Evolutionary conservation across 2,329 filamentous ascomycete species (phyloP).

Genomic region (Clonostachys chloroleuca): DNA sequence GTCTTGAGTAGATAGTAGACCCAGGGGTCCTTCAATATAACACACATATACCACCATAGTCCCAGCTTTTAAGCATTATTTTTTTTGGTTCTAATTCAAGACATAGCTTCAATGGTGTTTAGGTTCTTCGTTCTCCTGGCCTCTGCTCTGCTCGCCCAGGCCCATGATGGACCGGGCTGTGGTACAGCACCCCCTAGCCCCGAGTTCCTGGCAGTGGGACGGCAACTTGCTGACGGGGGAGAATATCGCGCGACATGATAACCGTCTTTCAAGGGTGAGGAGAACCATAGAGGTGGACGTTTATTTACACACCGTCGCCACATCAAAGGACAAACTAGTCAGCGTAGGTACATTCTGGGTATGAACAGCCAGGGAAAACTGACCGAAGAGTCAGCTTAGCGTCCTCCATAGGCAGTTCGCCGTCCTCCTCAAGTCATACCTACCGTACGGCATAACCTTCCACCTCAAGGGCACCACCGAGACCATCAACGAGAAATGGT

Average conservation of each 20-base stretch:
- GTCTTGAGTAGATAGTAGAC: no score
- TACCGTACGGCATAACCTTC: conserved; percentile 12
- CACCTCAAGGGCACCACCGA: conserved; percentile 15
- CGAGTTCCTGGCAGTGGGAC: neutral
- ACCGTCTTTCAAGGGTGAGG: conserved; percentile 5
- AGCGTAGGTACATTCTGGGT: neutral
- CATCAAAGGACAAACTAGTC: neutral
- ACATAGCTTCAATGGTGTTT: conserved; percentile 2
- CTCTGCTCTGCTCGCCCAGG: conserved; percentile 1
- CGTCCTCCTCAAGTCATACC: conserved; percentile 15
- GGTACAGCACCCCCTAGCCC: conserved; percentile 1
- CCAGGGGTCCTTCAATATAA: no score
- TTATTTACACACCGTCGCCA: conserved; percentile 4
- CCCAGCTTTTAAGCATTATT: no score
- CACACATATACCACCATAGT: no score
- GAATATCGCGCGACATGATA: neutral
- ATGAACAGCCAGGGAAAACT: neutral
- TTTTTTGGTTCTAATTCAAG: no score
- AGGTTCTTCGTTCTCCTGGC: conserved; percentile 6
- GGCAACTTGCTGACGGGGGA: conserved; percentile 1
- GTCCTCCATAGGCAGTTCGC: conserved; percentile 14
- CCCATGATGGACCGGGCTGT: neutral
- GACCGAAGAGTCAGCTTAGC: conserved; percentile 2
- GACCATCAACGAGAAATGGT: conserved; percentile 22
- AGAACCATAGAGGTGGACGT: conserved; percentile 9